Base-by-base conservation (phyloP, 345 rosid species). In the Salix viminalis region DNA sequence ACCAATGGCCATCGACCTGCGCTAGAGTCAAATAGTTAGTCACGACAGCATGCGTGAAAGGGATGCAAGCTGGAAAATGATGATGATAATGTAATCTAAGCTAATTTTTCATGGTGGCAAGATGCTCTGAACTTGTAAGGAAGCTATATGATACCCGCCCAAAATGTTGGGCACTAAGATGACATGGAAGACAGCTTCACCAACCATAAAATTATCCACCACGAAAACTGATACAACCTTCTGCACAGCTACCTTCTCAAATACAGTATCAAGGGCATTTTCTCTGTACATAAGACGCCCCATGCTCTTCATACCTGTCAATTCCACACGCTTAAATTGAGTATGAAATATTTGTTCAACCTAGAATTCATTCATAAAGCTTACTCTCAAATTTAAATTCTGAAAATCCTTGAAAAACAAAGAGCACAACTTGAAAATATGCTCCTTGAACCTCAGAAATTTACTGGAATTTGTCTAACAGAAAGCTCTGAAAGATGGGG, bases 251-350 rank as follows among this genome's bases (percentile, higher is more conserved):
- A 15, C 15, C 72, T 39, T 41, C 73, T 44, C n/a, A 72, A 46
- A 71, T 11, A 72, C 4, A 2, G 34, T 73, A 75, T 86, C 80
- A 96, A 24, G 98, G 98, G 88, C 98, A 96, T 85, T 96, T 96
- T 80, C 99, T 87, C 81, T 96, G 99, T 68, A 94, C 83, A 69
- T 94, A 94, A 4, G 97, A 90, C 71, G 97, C 97, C 61, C 99
- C 99, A 44, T 96, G 99, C 81, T 96, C 99, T 76, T 96, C 99
- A 19, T 89, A 92, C 94, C 99, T 96, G 87, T 67, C 74, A 84
- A 78, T 70, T 61, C 28, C 26, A 5, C n/a, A 16, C 5, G 32
- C 12, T 46, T 26, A 11, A 3, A 69, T 12, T 19, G 42, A n/a
- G 24, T 16, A 24, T 10, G 52, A 67, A 32, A 16, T n/a, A 66